phyloP scores from a whole-genome alignment of 169 alveolate species.

The Plasmodium relictum region DNA sequence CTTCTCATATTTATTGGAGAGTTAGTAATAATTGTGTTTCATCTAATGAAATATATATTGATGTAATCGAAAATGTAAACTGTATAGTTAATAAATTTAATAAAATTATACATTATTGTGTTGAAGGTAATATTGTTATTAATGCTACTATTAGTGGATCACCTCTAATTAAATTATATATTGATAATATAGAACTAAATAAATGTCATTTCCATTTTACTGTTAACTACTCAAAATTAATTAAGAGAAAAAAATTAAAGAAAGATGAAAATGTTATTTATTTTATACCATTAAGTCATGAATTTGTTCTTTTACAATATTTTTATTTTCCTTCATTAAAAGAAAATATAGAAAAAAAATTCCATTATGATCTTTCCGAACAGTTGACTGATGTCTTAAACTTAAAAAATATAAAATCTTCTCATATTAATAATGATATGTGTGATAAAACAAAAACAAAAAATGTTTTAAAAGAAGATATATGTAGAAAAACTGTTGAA shows the following conservation, averaged over 20 bases:
- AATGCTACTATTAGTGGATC: slow-evolving; percentile 22
- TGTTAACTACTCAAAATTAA: slow-evolving; percentile 14
- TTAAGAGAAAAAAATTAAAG: not conserved
- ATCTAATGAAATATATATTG: slow-evolving; percentile 56
- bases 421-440: no score
- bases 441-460: no score
- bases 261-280: not conserved
- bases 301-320: slow-evolving; percentile 40
- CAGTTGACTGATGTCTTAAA: slow-evolving; percentile 28
- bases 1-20: slow-evolving; percentile 50
- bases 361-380: not conserved
- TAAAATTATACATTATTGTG: slow-evolving; percentile 22
- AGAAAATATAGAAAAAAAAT: no score
- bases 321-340: no score
- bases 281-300: slow-evolving; percentile 41
- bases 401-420: no score
- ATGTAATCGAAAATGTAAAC: slow-evolving; percentile 35
- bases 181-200: slow-evolving; percentile 24
- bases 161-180: slow-evolving; percentile 23
- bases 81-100: slow-evolving; percentile 39
- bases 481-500: no score
- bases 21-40: slow-evolving; percentile 9
- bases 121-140: slow-evolving; percentile 47
- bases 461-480: no score
- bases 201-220: slow-evolving; percentile 61